phyloP scores from a whole-genome alignment of 306 rosid genomes.

The Begonia loranthoides region DNA sequence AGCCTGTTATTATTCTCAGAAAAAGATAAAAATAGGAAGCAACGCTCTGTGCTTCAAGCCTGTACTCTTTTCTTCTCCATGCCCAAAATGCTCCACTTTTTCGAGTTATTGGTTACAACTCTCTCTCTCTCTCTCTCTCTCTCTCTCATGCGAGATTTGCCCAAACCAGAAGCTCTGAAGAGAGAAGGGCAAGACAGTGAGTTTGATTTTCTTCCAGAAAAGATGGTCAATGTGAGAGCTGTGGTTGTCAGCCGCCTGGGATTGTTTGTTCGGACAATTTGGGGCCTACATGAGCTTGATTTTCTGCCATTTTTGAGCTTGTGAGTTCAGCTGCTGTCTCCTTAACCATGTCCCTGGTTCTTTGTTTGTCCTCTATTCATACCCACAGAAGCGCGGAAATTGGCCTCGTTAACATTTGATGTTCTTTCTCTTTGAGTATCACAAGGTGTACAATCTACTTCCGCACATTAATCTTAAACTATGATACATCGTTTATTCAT shows the following conservation, averaged over 20 bases:
- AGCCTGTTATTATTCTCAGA: no score
- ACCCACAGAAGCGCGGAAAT: not conserved
- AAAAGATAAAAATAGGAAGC: no score
- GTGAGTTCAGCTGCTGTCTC: constrained; percentile 33
- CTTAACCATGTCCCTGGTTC: constrained; percentile 24
- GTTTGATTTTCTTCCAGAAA: not conserved
- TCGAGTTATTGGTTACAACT: no score
- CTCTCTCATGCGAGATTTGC: no score
- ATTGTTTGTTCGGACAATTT: constrained; percentile 33
- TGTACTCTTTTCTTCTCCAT: no score
- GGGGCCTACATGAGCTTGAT: constrained; percentile 53
- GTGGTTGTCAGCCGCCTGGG: constrained; percentile 25
- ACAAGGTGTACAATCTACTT: no score
- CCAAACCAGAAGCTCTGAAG: not conserved
- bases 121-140: no score
- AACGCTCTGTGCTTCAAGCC: no score
- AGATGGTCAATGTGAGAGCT: constrained; percentile 26
- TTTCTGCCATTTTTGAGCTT: constrained; percentile 27
- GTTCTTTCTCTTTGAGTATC: not conserved
- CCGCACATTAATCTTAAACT: no score
- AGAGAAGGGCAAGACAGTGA: not conserved
- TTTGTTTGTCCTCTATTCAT: constrained; percentile 11
- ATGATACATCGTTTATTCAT: no score
- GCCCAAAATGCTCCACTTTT: no score
- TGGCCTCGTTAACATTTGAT: constrained; percentile 1